Evolutionary conservation across 1,284 basidiomycete genomes (phyloP).

Genomic region (Mycena sp.): DNA sequence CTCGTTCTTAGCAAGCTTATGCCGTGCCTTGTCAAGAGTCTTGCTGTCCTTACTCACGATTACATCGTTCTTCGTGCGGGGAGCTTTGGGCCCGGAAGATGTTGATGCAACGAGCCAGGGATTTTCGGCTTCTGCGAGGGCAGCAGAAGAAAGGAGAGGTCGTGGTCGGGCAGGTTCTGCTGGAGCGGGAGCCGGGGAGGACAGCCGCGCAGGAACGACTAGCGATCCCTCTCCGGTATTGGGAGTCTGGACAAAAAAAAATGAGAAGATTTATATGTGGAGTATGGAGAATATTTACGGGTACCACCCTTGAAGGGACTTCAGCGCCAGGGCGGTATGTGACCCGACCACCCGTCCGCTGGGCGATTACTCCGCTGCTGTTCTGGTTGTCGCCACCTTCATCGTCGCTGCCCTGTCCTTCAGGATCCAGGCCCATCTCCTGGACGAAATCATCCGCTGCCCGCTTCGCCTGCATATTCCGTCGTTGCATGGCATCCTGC

Average conservation of each 20-base stretch:
- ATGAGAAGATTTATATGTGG: no score
- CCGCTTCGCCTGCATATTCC: slow-evolving; percentile 64
- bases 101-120: slow-evolving; percentile 73
- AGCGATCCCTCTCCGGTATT: no score
- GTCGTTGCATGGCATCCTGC: slow-evolving; percentile 85
- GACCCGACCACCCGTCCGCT: slow-evolving; percentile 68
- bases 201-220: no score
- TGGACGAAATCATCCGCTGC: slow-evolving; percentile 76
- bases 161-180: slow-evolving; percentile 14
- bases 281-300: not conserved
- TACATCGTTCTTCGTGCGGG: slow-evolving; percentile 74
- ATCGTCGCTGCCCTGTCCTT: slow-evolving; percentile 50
- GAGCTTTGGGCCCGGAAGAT: slow-evolving; percentile 46
- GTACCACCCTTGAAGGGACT: not conserved
- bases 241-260: no score
- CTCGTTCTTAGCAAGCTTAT: slow-evolving; percentile 74
- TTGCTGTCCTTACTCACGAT: slow-evolving; percentile 71
- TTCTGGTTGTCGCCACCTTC: slow-evolving; percentile 44
- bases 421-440: slow-evolving; percentile 67
- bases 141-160: slow-evolving; percentile 18
- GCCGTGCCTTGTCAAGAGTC: slow-evolving; percentile 69
- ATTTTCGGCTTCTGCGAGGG: slow-evolving; percentile 52
- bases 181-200: slow-evolving; percentile 23
- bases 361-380: slow-evolving; percentile 47
- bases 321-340: slow-evolving; percentile 29